Percentiles rank a stretch among this genome's conserved stretches.
Conservation (phyloP, 2,329 filamentous ascomycete species). For the Fonsecaea pugnacius region DNA sequence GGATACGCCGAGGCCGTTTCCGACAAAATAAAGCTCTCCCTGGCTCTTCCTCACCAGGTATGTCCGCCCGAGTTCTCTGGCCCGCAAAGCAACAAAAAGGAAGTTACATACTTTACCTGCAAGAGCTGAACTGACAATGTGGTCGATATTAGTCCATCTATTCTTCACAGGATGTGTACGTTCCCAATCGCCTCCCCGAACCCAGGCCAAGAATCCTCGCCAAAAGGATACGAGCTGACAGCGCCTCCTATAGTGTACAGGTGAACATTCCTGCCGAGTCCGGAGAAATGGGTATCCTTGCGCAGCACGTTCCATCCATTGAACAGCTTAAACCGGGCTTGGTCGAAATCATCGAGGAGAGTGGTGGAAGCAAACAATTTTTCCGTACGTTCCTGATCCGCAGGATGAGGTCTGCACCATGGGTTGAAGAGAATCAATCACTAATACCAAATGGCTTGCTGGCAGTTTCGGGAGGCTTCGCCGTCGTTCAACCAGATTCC, state of each 20-base stretch:
- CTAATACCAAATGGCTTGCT: background rate
- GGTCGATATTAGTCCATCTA: conserved; percentile 63
- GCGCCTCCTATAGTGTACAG: conserved; percentile 69
- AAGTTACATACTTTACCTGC: background rate
- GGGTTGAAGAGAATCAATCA: background rate
- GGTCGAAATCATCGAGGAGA: conserved; percentile 94
- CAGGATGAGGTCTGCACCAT: background rate
- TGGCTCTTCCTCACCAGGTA: conserved; percentile 98
- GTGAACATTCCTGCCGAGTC: conserved; percentile 99
- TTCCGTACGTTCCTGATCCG: conserved; percentile 73
- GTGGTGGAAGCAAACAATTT: conserved; percentile 87
- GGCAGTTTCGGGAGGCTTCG: conserved; percentile 95
- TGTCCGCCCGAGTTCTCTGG: conserved; percentile 43
- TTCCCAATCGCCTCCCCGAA: conserved; percentile 36
- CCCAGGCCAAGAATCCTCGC: conserved; percentile 6
- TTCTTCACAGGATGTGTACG: conserved; percentile 73
- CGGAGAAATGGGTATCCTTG: conserved; percentile 98
- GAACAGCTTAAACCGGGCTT: conserved; percentile 98
- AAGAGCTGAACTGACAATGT: conserved; percentile 1
- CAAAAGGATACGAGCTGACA: conserved; percentile 17
- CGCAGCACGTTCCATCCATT: conserved; percentile 97
- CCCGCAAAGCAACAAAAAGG: conserved; percentile 17
- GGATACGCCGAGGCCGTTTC: conserved; percentile 86
- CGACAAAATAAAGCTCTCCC: conserved; percentile 98
- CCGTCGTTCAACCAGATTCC: conserved; percentile 93